Conservation (phyloP, 768 basidiomycete genomes). For the Lactifluus pinguis region DNA sequence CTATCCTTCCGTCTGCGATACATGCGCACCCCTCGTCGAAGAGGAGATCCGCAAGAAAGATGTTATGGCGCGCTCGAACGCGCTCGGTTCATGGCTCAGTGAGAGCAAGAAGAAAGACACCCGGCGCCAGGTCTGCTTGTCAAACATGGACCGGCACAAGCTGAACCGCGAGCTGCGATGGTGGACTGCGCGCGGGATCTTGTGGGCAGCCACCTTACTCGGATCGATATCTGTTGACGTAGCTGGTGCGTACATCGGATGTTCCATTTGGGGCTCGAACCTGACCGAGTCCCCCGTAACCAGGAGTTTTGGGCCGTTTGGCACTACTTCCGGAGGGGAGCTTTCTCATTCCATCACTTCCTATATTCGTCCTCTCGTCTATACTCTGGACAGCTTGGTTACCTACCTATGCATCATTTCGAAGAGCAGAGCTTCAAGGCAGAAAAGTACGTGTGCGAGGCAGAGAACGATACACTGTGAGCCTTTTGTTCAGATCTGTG, state of each 20-base stretch:
- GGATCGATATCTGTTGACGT: slow-evolving; percentile 35
- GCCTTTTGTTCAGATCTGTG: slow-evolving; percentile 18
- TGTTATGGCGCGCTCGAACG: slow-evolving; percentile 70
- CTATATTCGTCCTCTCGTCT: slow-evolving; percentile 46
- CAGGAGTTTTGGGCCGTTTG: slow-evolving; percentile 8
- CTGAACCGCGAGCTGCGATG: slow-evolving; percentile 42
- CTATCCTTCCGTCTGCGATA: slow-evolving; percentile 79
- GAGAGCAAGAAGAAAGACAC: slow-evolving; percentile 57
- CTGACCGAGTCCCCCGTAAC: background rate
- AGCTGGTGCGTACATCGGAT: slow-evolving; percentile 32
- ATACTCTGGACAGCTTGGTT: slow-evolving; percentile 81
- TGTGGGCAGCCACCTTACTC: slow-evolving; percentile 50
- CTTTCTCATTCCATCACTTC: slow-evolving; percentile 29
- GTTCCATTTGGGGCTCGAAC: background rate
- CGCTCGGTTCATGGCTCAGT: slow-evolving; percentile 62
- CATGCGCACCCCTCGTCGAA: slow-evolving; percentile 71
- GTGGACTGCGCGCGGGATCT: slow-evolving; percentile 61
- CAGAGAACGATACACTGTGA: slow-evolving; percentile 53
- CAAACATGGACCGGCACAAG: slow-evolving; percentile 34
- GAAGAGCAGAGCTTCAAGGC: slow-evolving; percentile 57
- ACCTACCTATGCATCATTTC: slow-evolving; percentile 60
- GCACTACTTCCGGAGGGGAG: background rate
- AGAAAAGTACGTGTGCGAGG: slow-evolving; percentile 61
- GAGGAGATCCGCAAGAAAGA: slow-evolving; percentile 73
- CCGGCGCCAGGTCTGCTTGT: slow-evolving; percentile 39